Base-by-base conservation (phyloP, 2,329 filamentous ascomycete species). In the Aspergillus uvarum region DNA sequence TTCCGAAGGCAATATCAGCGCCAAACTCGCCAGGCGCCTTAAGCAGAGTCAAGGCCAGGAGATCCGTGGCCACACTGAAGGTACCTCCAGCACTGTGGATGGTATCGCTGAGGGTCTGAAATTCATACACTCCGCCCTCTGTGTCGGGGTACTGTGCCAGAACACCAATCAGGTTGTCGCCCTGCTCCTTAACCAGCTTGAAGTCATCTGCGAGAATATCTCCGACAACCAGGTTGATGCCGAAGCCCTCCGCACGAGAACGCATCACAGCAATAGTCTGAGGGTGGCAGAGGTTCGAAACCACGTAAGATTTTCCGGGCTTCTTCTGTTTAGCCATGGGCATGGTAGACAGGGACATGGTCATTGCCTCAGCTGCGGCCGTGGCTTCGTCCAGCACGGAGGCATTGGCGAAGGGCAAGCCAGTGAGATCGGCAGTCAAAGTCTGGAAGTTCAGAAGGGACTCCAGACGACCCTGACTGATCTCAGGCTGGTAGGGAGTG, bases 371-470 rank as follows among this genome's bases (percentile, higher is more conserved):
- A 29, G 93, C 91, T 14, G 92, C 94, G 12, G 94, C 94, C 1
- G 94, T 97, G 22, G 90, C 88, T 79, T 97, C 94, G 68, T 97
- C 94, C 47, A 97, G 81, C 52, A 97, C 83, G 49, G 92, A 96
- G 47, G 94, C 92, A 80, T 98, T 97, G 62, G 94, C 87, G 65
- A 97, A 92, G 22, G 91, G 86, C 31, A 98, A 83, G 1, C 86
- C 92, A 0, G 94, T 97, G 65, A 98, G 81, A 73, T 97, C 94
- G 2, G 88, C 87, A 8, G 96, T 89, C 81, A 98, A 83, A 19
- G 94, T 98, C 81, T 98, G 94, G 80, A 92, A 98, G 82, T 98
- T 98, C 64, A 98, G 82, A 56, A 98, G 81, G 5, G 92, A 96
- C 82, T 97, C 92, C 63, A 98, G 79, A 58, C 94, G 88, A 38